phyloP scores from a whole-genome alignment of 495 filamentous ascomycete genomes.

The Penicillium tannophilum region DNA sequence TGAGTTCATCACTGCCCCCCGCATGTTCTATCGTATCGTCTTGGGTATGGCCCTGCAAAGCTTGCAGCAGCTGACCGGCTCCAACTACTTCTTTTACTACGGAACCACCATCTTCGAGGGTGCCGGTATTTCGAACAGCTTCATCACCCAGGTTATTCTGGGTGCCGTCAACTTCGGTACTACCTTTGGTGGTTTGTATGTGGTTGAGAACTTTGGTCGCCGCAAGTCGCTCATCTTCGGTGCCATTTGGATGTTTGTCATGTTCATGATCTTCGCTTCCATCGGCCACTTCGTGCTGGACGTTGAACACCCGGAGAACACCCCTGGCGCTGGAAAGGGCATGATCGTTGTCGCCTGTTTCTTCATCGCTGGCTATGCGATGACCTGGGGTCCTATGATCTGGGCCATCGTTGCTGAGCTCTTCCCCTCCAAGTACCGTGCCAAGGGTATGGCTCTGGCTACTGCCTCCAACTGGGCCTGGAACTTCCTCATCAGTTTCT shows the following conservation, averaged over 20 bases:
- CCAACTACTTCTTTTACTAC: conserved; percentile 82
- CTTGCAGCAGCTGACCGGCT: conserved; percentile 68
- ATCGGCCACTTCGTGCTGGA: conserved; percentile 68
- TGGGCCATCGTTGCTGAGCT: conserved; percentile 81
- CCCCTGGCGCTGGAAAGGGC: conserved; percentile 65
- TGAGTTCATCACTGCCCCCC: conserved; percentile 68
- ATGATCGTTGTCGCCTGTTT: conserved; percentile 76
- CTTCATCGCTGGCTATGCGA: conserved; percentile 57
- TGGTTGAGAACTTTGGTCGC: conserved; percentile 71
- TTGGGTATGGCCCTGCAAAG: conserved; percentile 71
- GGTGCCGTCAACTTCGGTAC: conserved; percentile 72
- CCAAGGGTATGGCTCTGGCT: conserved; percentile 70
- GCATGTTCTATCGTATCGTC: conserved; percentile 71
- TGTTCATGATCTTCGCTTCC: conserved; percentile 71
- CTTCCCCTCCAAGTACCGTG: conserved; percentile 74
- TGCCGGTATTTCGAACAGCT: conserved; percentile 69
- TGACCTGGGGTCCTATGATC: conserved; percentile 78
- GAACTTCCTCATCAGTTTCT: conserved; percentile 83
- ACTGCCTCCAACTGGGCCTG: conserved; percentile 83
- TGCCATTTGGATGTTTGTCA: conserved; percentile 67
- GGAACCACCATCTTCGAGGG: conserved; percentile 73
- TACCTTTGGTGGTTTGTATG: conserved; percentile 70
- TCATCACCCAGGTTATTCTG: conserved; percentile 72
- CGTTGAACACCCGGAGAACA: conserved; percentile 51
- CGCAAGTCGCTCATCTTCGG: conserved; percentile 68